Percentiles rank a stretch among this genome's conserved stretches.
Conservation (phyloP, 257 asterid genomes). For the Gynochthodes officinalis region DNA sequence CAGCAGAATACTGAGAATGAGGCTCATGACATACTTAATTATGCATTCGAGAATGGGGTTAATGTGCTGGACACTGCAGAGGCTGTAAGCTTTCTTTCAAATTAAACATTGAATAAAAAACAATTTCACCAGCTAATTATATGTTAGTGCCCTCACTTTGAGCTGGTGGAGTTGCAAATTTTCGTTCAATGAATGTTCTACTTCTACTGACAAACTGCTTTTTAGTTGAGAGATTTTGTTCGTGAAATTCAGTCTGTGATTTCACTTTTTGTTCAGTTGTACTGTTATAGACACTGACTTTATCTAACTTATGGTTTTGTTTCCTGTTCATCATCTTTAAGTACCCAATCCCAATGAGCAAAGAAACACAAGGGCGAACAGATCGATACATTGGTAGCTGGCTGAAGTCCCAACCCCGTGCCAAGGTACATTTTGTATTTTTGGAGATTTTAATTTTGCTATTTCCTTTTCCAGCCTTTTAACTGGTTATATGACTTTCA, state of each 20-base stretch:
- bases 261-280: neutral
- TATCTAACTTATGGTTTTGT: conserved; percentile 6
- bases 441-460: neutral
- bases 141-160: too few relatives aligned
- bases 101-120: neutral
- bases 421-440: conserved; percentile 50
- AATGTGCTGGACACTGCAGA: conserved; percentile 82
- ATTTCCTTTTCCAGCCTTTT: neutral
- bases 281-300: neutral
- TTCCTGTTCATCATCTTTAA: conserved; percentile 16
- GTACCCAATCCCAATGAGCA: conserved; percentile 70
- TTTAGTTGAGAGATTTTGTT: neutral
- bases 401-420: conserved; percentile 82
- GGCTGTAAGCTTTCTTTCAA: conserved; percentile 38
- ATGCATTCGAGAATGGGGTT: conserved; percentile 77
- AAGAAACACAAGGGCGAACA: conserved; percentile 80
- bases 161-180: too few relatives aligned
- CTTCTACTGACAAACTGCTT: neutral
- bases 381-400: conserved; percentile 73
- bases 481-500: neutral
- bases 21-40: conserved; percentile 79
- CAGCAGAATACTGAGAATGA: conserved; percentile 93
- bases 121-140: neutral
- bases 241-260: neutral
- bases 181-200: too few relatives aligned